phyloP scores from a whole-genome alignment of 805 yeast species.

The Pichia pseudocactophila region DNA sequence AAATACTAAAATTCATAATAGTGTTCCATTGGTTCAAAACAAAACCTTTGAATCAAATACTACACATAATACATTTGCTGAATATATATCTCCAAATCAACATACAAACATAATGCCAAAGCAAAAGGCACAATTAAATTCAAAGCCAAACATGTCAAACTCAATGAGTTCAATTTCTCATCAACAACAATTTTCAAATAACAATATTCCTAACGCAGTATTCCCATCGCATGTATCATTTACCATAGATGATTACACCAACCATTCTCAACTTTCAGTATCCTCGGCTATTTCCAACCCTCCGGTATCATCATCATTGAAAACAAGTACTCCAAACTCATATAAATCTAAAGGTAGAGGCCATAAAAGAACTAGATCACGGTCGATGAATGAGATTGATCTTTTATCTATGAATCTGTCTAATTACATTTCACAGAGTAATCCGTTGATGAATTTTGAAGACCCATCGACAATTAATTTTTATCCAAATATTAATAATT shows the following conservation, averaged over 20 bases:
- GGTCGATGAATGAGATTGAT: slow-evolving; percentile 27
- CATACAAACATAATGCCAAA: background rate
- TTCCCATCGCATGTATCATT: background rate
- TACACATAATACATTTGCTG: background rate
- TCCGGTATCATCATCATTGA: background rate
- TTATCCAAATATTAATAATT: background rate
- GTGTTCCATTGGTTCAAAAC: background rate
- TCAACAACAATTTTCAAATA: too few relatives aligned
- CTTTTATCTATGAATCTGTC: slow-evolving; percentile 5
- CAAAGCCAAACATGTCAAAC: too few relatives aligned
- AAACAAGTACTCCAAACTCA: background rate
- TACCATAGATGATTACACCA: too few relatives aligned
- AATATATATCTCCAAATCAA: background rate
- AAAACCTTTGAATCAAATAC: background rate
- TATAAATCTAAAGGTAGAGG: slow-evolving; percentile 12
- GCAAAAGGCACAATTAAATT: background rate
- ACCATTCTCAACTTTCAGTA: background rate
- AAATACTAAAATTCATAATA: background rate
- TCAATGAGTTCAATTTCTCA: too few relatives aligned
- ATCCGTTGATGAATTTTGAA: background rate
- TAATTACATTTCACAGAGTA: background rate
- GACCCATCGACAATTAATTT: background rate
- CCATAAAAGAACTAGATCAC: slow-evolving; percentile 29
- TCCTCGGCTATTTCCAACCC: background rate
- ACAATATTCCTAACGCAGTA: background rate